phyloP scores from a whole-genome alignment of 1,139 yeast species.

The Sugiyamaella novakii region DNA sequence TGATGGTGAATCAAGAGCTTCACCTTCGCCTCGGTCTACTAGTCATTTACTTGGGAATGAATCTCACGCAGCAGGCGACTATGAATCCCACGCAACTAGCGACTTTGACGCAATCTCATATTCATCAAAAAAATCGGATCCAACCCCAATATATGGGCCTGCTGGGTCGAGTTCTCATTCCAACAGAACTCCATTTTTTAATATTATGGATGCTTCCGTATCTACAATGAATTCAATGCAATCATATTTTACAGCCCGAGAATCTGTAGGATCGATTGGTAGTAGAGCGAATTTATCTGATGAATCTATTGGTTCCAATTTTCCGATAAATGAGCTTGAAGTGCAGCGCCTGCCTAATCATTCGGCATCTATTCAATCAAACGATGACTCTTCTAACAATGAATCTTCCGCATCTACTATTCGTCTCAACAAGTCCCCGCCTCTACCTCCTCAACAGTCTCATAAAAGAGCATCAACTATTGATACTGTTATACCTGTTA shows the following conservation, averaged over 20 bases:
- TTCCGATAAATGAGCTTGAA: not conserved
- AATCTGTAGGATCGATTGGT: slow-evolving; percentile 6
- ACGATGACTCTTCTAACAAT: not conserved
- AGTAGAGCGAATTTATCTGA: not conserved
- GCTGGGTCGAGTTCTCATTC: not conserved
- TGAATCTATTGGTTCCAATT: not conserved
- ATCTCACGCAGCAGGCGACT: slow-evolving; percentile 1
- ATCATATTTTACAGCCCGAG: slow-evolving; percentile 16
- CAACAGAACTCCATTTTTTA: slow-evolving; percentile 1
- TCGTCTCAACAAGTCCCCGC: not conserved
- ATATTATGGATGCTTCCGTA: slow-evolving; percentile 10
- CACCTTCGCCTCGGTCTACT: slow-evolving; percentile 15
- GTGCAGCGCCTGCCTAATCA: not conserved
- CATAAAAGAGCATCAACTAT: not conserved
- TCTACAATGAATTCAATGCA: slow-evolving; percentile 17
- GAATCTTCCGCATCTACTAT: slow-evolving; percentile 14
- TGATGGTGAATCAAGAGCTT: slow-evolving; percentile 4
- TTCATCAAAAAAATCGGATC: slow-evolving; percentile 4
- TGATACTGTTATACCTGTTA: not conserved
- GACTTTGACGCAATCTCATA: not conserved
- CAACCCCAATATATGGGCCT: not conserved
- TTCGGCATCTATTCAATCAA: not conserved
- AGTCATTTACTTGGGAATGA: slow-evolving; percentile 6
- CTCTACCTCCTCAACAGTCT: not conserved
- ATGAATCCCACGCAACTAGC: slow-evolving; percentile 5